A percentile compares a stretch with the other conserved stretches of the same genome.
Conservation (phyloP, 148 eudicot species). For the Persicaria tinctoria region DNA sequence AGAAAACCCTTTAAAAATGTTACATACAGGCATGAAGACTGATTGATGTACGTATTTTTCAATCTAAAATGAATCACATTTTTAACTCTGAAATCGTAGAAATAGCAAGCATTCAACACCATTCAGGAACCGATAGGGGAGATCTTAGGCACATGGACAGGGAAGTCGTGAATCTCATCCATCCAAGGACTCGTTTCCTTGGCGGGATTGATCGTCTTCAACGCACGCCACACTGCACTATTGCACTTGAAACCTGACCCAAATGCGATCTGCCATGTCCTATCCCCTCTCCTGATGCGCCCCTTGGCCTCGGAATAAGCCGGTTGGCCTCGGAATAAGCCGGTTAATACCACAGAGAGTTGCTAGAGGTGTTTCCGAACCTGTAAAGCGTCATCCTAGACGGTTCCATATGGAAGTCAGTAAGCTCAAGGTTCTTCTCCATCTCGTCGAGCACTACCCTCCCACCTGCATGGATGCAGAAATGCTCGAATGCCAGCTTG, state of each 20-base stretch:
- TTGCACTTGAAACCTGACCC: constrained; percentile 14
- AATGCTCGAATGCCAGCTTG: constrained; percentile 11
- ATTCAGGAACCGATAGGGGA: constrained; percentile 1
- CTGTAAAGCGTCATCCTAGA: constrained; percentile 9
- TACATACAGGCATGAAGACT: not conserved
- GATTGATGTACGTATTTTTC: not conserved
- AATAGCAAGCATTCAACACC: not conserved
- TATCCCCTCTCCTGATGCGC: constrained; percentile 2
- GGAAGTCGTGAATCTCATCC: constrained; percentile 12
- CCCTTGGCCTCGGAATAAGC: constrained; percentile 9
- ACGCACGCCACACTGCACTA: not conserved
- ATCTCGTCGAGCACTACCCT: constrained; percentile 11
- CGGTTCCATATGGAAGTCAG: constrained; percentile 11
- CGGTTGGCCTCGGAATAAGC: not conserved
- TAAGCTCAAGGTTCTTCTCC: constrained; percentile 10
- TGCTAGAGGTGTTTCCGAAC: constrained; percentile 6
- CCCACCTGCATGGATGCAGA: constrained; percentile 12
- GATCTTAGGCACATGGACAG: constrained; percentile 7
- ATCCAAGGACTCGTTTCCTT: constrained; percentile 15
- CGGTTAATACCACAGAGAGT: constrained; percentile 8
- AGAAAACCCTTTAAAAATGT: not conserved
- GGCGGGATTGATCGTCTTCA: constrained; percentile 1
- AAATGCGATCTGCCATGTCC: constrained; percentile 8
- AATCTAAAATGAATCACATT: not conserved
- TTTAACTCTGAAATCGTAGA: not conserved